Conservation (phyloP, 1,139 yeast species). For the Dujonia santamariae region DNA sequence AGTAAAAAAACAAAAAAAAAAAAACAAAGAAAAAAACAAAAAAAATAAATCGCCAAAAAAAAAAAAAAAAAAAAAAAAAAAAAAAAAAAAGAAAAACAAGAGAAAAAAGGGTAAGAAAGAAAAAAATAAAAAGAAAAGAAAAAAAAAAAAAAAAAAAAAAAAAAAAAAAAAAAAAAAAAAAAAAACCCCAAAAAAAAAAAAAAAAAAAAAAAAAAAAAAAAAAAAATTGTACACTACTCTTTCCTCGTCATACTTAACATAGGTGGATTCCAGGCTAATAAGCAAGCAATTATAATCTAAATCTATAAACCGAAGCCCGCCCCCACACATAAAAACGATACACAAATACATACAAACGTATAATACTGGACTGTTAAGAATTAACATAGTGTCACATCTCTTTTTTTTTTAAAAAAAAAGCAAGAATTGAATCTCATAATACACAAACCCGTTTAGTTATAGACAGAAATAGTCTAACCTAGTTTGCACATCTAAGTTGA, state of each 20-base stretch:
- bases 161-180: neutral
- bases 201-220: neutral
- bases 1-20: conserved; percentile 1
- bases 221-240: neutral
- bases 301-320: neutral
- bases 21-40: neutral
- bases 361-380: too few relatives aligned
- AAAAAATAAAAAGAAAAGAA: neutral
- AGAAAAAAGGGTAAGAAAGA: neutral
- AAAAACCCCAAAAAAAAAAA: neutral
- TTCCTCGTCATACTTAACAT: too few relatives aligned
- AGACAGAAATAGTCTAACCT: too few relatives aligned
- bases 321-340: too few relatives aligned
- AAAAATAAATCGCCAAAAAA: neutral
- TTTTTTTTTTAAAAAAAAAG: too few relatives aligned
- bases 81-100: conserved; percentile 1
- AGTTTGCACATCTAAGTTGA: too few relatives aligned
- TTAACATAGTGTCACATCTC: too few relatives aligned
- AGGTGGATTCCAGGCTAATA: neutral
- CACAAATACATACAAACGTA: too few relatives aligned
- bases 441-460: too few relatives aligned
- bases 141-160: neutral
- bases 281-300: neutral
- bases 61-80: neutral
- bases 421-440: too few relatives aligned